Base-by-base conservation (phyloP, 2,329 filamentous ascomycete genomes). In the Nemania serpens region DNA sequence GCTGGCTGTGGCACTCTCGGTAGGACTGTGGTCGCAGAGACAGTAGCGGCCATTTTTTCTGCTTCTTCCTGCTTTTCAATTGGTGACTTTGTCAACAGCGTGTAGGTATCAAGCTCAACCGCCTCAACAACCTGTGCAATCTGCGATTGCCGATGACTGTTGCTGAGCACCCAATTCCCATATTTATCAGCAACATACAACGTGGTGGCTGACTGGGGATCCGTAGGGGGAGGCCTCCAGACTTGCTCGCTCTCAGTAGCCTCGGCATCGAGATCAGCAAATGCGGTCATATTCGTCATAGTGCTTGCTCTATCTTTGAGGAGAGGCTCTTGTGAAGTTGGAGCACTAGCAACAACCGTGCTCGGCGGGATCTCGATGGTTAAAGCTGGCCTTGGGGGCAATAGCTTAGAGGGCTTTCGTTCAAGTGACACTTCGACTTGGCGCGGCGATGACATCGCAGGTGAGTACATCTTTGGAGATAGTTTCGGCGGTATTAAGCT, bases 121-220 rank as follows among this genome's bases (percentile, higher is more conserved):
- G 59, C 59, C 39, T 68, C 63, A 1, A 49, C 48, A 2, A 67
- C 58, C 39, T 65, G 66, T 17, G 59, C 64, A 10, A 68, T 42
- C 25, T 68, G 63, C 2, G 68, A 68, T 48, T 58, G 65, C 37
- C 71, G 71, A 45, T 72, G 72, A 5, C 74, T 65, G 60, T 78
- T 79, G 37, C 77, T 76, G 7, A 84, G 74, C 15, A 82, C 76
- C 83, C 83, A 85, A 67, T 85, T 84, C 1, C 82, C 81, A 64
- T 76, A 76, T 68, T 77, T 79, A 67, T 85, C 82, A 36, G 82
- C 78, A 48, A 84, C 76, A 64, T 83, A 85, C 46, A 78, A 77
- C 0, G 79, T 77, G 2, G 77, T 76, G 0, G 79, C 78, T 2
- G 80, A 80, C 42, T 75, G 73, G 1, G 81, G 78, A 18, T 77